phyloP scores from a whole-genome alignment of 2,329 filamentous ascomycete species.

The Cordyceps cateniannulata region DNA sequence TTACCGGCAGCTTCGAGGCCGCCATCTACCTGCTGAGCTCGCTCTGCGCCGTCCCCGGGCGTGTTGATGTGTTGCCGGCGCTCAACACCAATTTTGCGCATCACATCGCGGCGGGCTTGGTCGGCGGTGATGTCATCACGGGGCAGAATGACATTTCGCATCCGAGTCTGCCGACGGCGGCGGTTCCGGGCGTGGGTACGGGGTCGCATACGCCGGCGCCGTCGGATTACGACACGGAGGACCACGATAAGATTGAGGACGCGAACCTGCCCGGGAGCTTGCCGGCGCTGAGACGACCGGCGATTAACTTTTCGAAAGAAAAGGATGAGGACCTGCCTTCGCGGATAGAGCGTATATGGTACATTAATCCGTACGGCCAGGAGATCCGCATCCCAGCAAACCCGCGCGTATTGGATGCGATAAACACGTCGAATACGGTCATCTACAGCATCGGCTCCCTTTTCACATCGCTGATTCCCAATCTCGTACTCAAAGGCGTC shows the following conservation, averaged over 20 bases:
- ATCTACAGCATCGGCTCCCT: conserved; percentile 93
- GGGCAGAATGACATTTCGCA: conserved; percentile 93
- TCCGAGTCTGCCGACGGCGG: conserved; percentile 58
- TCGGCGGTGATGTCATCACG: conserved; percentile 70
- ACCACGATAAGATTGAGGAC: conserved; percentile 66
- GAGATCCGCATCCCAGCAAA: conserved; percentile 85
- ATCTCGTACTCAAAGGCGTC: conserved; percentile 67
- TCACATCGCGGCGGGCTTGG: conserved; percentile 80
- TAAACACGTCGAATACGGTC: conserved; percentile 59
- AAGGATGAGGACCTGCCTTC: conserved; percentile 69
- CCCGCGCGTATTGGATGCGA: conserved; percentile 65
- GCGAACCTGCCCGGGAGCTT: conserved; percentile 77
- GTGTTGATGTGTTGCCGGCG: conserved; percentile 75
- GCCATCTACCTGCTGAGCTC: conserved; percentile 85
- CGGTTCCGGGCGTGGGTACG: conserved; percentile 22
- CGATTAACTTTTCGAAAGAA: conserved; percentile 75
- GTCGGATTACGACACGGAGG: conserved; percentile 40
- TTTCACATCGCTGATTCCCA: conserved; percentile 84
- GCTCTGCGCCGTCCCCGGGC: conserved; percentile 75
- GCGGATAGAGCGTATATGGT: conserved; percentile 80
- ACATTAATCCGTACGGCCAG: conserved; percentile 98
- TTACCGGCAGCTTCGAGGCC: conserved; percentile 87
- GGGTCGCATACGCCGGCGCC: conserved; percentile 24
- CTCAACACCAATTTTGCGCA: conserved; percentile 95
- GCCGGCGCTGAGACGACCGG: conserved; percentile 69